Base-by-base conservation (phyloP, 83 land plant genomes). In the Isoetes engelmannii region DNA sequence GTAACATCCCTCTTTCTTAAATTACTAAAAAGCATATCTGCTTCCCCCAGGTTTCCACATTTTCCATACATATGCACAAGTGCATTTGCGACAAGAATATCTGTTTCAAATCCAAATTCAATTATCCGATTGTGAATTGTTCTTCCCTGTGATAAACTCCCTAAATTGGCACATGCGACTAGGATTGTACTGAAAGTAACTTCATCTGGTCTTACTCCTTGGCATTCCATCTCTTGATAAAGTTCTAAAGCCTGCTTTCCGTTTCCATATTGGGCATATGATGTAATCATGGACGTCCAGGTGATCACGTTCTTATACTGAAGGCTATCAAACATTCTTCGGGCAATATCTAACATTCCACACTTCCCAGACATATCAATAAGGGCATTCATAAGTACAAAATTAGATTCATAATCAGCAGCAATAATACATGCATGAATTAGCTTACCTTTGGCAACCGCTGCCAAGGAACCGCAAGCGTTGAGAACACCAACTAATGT, bases 401-500 rank as follows among this genome's bases (percentile, higher is more conserved):
- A 15, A 51, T 51, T n/a, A 1, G 54, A 12, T n/a, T 10, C 54
- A 51, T 12, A 51, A 12, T n/a, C 54, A 51, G 0, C 12, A 15
- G 2, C 54, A 51, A 12, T n/a, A 51, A 51, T 51, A 51, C 12
- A 51, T 10, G 54, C 12, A 51, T 51, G 54, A 51, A 51, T 10
- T n/a, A 51, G n/a, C 15, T 51, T 51, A 10, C 54, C 54, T 12
- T 10, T 51, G 12, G 12, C 54, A 51, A 51, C 54, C 1, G 54
- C 12, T 51, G 2, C 54, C 54, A 12, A 65, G 51, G 53, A 47
- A 46, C 53, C 68, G 19, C 51, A 65, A 47, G 68, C 68, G 45
- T 65, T 53, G 19, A 65, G 51, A n/a, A 65, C 18, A 17, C 17
- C 12, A 0, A 65, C 28, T 18, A 46, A 65, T 13, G 68, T 45